These are phyloP conservation scores for Tuber melanosporum DNA, from an alignment of 495 filamentous ascomycete species.

Conservation along the genomic window DNA sequence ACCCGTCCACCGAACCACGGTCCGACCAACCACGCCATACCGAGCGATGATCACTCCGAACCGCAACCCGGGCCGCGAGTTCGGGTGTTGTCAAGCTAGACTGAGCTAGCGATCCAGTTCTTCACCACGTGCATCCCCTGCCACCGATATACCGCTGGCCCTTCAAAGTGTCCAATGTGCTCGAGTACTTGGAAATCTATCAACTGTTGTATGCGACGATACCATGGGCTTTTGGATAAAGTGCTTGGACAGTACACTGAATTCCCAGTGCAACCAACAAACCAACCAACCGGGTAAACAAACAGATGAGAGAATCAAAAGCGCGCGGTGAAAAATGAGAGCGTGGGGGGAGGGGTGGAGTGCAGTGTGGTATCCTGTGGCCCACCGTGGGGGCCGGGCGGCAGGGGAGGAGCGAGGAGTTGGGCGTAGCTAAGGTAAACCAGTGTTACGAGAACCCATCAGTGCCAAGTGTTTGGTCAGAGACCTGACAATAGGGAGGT, in stretches of 20 bases:
- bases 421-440: background rate
- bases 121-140: background rate
- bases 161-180: background rate
- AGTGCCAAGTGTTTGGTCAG: no score
- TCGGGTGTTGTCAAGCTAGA: background rate
- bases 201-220: background rate
- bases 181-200: background rate
- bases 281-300: background rate
- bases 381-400: background rate
- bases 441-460: no score
- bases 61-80: background rate
- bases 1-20: background rate
- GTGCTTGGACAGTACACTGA: background rate
- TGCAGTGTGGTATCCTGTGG: background rate
- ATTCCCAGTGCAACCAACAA: background rate
- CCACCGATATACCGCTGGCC: background rate
- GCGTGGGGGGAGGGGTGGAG: background rate
- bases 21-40: background rate
- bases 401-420: no score
- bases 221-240: background rate
- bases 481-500: no score
- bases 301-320: background rate
- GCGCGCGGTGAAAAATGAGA: background rate
- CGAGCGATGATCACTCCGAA: background rate
- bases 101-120: background rate